Conservation (phyloP, 2,329 filamentous ascomycete species). For the Phialophora verrucosa region DNA sequence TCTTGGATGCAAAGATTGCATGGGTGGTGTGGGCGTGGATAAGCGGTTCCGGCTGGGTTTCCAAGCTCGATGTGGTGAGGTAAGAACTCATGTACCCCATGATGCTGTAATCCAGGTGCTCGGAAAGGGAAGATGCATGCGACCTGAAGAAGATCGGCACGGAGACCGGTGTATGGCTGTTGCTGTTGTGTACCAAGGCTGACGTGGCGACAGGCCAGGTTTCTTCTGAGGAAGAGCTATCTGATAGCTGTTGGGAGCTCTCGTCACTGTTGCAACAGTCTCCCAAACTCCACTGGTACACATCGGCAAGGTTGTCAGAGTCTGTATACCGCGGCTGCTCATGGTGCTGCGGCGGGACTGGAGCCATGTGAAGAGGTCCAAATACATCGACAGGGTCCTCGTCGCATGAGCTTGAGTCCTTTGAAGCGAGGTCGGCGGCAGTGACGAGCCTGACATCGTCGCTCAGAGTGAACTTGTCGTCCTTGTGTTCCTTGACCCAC, state of each 20-base stretch:
- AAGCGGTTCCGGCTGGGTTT: constrained; percentile 14
- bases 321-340: background rate
- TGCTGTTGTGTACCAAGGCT: background rate
- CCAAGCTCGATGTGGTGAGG: background rate
- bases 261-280: background rate
- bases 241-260: background rate
- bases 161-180: background rate
- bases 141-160: constrained; percentile 15
- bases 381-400: constrained; percentile 2
- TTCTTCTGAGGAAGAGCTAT: background rate
- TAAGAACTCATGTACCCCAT: constrained; percentile 16
- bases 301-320: background rate
- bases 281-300: background rate
- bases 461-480: constrained; percentile 7
- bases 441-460: constrained; percentile 19
- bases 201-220: background rate
- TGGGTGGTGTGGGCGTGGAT: constrained; percentile 22
- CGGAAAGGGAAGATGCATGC: constrained; percentile 8
- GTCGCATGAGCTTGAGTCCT: constrained; percentile 13
- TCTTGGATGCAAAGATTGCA: constrained; percentile 29
- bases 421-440: constrained; percentile 5
- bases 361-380: background rate
- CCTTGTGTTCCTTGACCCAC: constrained; percentile 14
- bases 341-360: background rate
- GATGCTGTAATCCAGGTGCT: constrained; percentile 18